Evolutionary conservation across 2,329 filamentous ascomycete genomes (phyloP), one percentile per base, ranked within the genome.

Genomic region (Decorospora gaudefroyi): DNA sequence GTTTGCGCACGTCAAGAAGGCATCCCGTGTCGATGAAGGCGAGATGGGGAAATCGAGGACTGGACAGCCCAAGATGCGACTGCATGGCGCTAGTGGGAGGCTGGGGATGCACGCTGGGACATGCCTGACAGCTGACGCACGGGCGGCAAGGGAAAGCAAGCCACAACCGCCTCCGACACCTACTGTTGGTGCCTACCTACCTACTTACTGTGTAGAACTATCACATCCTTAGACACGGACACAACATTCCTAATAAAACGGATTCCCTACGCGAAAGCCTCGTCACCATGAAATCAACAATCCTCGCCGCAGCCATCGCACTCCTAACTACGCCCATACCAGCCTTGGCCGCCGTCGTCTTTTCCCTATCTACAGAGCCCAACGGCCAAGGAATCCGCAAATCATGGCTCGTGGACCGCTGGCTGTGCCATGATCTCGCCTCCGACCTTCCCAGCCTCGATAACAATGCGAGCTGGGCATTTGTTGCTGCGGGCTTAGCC

Each of bases 401-500:
- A 27, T 50, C 49, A 2, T 59, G 50, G 51, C 46, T 54, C 6
- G 46, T 57, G 7, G 44, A 57, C 25, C 53, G 57, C 26, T 59
- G 57, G 55, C 33, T 28, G 18, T 61, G 57, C 43, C 19, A 57
- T 19, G 41, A 54, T 12, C 43, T 61, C 3, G 43, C 42, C 10
- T 28, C 45, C 13, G 48, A 53, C 8, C 34, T 61, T n/a, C n/a
- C n/a, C n/a, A 44, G 32, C 2, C 34, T 61, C 15, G 43, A 59
- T 42, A 51, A 61, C 12, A 44, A 61, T 18, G 38, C 53, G 11
- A 55, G 51, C 8, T 61, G 51, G 50, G 56, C 58, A 3, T 58
- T 55, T 37, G 58, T 61, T 10, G 53, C 53, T 23, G 33, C 30
- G 12, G 58, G 58, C 1, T 38, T 59, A 8, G 58, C 54, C 4